These are phyloP conservation scores for Aspergillus asperescens DNA, from an alignment of 495 filamentous ascomycete species.

Conservation along the genomic window DNA sequence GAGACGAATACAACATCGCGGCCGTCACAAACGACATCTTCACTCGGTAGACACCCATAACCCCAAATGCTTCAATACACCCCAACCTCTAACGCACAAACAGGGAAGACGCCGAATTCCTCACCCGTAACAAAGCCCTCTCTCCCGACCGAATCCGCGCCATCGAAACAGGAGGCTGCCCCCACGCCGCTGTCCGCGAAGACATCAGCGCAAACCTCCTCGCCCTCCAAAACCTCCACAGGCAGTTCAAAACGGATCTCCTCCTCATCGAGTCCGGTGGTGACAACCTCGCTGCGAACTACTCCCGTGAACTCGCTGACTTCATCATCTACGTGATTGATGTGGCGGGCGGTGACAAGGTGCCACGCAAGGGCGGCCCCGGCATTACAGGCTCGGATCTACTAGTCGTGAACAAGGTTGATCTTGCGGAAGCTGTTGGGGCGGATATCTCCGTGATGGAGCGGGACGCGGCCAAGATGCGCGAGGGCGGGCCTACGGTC, in stretches of 20 bases:
- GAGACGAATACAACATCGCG: conserved; percentile 74
- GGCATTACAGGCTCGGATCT: conserved; percentile 94
- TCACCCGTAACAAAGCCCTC: conserved; percentile 78
- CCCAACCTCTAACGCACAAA: conserved; percentile 11
- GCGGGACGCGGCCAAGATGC: conserved; percentile 87
- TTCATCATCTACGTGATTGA: conserved; percentile 99
- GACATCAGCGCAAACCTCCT: conserved; percentile 92
- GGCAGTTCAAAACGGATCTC: conserved; percentile 63
- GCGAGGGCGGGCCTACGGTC: conserved; percentile 93
- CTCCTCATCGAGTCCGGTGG: conserved; percentile 92
- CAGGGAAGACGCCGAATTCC: conserved; percentile 95
- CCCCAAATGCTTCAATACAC: background rate
- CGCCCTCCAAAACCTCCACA: conserved; percentile 81
- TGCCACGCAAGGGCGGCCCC: conserved; percentile 91
- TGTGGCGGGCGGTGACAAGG: conserved; percentile 94
- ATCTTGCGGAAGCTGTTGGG: conserved; percentile 85
- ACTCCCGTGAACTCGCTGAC: conserved; percentile 86
- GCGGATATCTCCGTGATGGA: conserved; percentile 95
- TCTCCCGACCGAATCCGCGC: conserved; percentile 78
- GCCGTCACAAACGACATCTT: conserved; percentile 99
- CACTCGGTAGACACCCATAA: conserved; percentile 62
- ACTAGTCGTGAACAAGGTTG: conserved; percentile 92
- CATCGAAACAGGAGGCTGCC: conserved; percentile 97
- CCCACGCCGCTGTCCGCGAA: conserved; percentile 95
- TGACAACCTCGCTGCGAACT: conserved; percentile 96